Evolutionary conservation across 2,329 filamentous ascomycete genomes (phyloP).

Genomic region (Botrytis elliptica): DNA sequence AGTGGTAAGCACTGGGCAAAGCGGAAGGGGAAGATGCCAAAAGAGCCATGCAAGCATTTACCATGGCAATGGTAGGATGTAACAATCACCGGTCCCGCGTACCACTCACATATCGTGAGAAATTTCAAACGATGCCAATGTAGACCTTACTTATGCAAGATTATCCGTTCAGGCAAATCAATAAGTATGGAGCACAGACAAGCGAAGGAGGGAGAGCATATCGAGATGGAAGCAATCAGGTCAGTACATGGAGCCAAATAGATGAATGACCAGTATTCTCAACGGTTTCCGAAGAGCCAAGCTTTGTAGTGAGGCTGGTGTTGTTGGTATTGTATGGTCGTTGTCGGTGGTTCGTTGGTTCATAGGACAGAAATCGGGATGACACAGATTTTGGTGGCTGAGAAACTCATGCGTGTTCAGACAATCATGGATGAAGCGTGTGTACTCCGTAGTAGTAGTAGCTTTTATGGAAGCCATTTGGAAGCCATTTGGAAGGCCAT

Average conservation of each 20-base stretch:
- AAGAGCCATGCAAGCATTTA: slow-evolving; percentile 16
- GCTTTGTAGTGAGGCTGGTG: not conserved
- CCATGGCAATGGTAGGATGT: slow-evolving; percentile 20
- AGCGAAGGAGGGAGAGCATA: not conserved
- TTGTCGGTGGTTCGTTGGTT: not conserved
- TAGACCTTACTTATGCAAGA: not conserved
- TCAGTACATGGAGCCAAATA: not conserved
- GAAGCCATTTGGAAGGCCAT: slow-evolving; percentile 10
- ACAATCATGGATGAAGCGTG: not conserved
- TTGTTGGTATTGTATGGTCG: not conserved
- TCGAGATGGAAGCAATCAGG: not conserved
- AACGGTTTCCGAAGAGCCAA: not conserved
- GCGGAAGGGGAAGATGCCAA: not conserved
- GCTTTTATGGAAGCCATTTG: slow-evolving; percentile 11
- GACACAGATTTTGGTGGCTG: not conserved
- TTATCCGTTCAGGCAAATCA: slow-evolving; percentile 9
- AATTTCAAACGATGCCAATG: slow-evolving; percentile 9
- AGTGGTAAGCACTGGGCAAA: not conserved
- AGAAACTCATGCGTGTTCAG: not conserved
- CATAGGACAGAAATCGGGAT: not conserved
- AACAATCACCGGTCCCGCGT: slow-evolving; percentile 1
- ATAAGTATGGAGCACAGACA: not conserved
- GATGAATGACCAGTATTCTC: slow-evolving; percentile 5
- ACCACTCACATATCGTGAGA: slow-evolving; percentile 11
- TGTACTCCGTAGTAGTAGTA: not conserved